These are phyloP conservation scores for Colletotrichum higginsianum DNA, from an alignment of 2,329 filamentous ascomycete genomes.

Conservation along the genomic window DNA sequence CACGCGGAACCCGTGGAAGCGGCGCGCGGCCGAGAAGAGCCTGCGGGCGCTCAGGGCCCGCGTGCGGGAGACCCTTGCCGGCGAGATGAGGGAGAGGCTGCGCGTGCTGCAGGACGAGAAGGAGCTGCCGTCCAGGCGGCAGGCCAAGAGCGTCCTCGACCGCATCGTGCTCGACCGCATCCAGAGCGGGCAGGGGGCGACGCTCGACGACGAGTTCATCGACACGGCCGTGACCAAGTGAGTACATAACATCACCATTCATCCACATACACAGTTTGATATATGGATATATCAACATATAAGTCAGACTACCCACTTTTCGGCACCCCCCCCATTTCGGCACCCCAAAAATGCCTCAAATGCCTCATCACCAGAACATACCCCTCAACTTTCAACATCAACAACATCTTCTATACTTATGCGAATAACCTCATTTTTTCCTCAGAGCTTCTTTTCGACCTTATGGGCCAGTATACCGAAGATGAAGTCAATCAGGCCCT, in stretches of 20 bases:
- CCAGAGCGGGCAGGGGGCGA: slow-evolving; percentile 28
- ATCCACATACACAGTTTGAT: too few relatives aligned
- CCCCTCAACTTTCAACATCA: too few relatives aligned
- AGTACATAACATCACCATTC: not conserved
- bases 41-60: slow-evolving; percentile 29
- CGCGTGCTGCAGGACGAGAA: slow-evolving; percentile 40
- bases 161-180: slow-evolving; percentile 46
- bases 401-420: too few relatives aligned
- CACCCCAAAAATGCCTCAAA: too few relatives aligned
- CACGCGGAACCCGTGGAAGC: slow-evolving; percentile 35
- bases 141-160: slow-evolving; percentile 45
- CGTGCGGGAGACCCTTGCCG: slow-evolving; percentile 24
- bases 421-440: too few relatives aligned
- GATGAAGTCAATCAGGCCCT: too few relatives aligned
- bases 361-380: too few relatives aligned
- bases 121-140: slow-evolving; percentile 38
- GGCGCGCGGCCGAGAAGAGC: slow-evolving; percentile 27
- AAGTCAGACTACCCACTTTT: too few relatives aligned
- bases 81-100: slow-evolving; percentile 33
- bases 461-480: too few relatives aligned
- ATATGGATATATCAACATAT: too few relatives aligned
- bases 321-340: too few relatives aligned
- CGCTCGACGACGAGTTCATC: slow-evolving; percentile 42
- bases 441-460: too few relatives aligned
- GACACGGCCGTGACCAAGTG: slow-evolving; percentile 44